Percentiles rank a stretch among this genome's conserved stretches.
Conservation (phyloP, 2,329 filamentous ascomycete species). For the Colletotrichum sp. region DNA sequence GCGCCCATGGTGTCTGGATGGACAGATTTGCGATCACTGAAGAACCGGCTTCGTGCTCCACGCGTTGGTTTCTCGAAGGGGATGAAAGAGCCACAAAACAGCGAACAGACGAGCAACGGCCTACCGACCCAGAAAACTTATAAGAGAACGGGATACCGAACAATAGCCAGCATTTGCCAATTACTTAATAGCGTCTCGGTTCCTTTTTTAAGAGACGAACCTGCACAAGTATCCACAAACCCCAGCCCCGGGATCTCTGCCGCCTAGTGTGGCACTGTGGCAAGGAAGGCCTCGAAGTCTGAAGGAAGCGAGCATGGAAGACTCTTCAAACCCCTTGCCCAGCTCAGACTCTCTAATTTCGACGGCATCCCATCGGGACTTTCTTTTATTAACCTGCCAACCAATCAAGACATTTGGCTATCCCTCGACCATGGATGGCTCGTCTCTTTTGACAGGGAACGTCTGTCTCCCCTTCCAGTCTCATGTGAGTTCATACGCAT, state of each 20-base stretch:
- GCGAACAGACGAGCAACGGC: background rate
- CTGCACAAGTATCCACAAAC: constrained; percentile 4
- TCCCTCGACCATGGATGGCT: background rate
- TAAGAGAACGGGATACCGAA: background rate
- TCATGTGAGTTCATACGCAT: background rate
- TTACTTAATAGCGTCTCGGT: constrained; percentile 5
- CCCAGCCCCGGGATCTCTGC: background rate
- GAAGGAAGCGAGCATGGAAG: background rate
- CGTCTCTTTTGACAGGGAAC: background rate
- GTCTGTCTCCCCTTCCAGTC: background rate
- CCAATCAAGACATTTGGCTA: background rate
- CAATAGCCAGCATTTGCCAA: background rate
- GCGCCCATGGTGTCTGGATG: constrained; percentile 1
- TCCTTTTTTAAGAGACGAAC: background rate
- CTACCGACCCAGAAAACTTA: background rate
- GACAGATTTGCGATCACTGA: background rate
- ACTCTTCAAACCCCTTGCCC: background rate
- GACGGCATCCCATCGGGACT: background rate
- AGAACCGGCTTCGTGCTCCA: constrained; percentile 12
- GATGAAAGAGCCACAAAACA: background rate
- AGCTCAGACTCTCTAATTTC: background rate
- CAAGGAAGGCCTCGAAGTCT: background rate
- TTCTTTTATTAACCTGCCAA: background rate
- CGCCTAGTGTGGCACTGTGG: constrained; percentile 3
- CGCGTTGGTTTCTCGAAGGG: background rate